phyloP scores from a whole-genome alignment of 192 early-diverging fungal genomes.

The Backusella tuberculispora region DNA sequence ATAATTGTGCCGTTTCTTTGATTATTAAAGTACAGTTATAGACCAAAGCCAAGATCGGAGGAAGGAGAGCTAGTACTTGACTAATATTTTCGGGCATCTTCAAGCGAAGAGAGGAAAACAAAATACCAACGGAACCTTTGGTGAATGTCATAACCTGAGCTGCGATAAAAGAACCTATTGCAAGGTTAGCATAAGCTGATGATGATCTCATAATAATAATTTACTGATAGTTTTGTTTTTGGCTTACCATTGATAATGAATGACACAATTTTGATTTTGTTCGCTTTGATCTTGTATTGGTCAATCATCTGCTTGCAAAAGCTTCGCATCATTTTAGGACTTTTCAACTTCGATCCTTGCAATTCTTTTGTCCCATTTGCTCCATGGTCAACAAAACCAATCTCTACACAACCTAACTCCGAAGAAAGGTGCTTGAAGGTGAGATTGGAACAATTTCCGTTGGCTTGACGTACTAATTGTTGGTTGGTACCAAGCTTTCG shows the following conservation, averaged over 20 bases:
- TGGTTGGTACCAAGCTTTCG: neutral
- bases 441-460: neutral
- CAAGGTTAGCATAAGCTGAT: slow-evolving; percentile 13
- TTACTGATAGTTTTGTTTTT: no score
- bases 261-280: neutral
- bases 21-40: slow-evolving; percentile 14
- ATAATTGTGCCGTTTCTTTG: slow-evolving; percentile 16
- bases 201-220: neutral
- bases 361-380: slow-evolving; percentile 1
- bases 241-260: slow-evolving; percentile 8
- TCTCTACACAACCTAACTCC: slow-evolving; percentile 1
- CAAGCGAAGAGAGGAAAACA: slow-evolving; percentile 12
- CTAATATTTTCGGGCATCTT: slow-evolving; percentile 18
- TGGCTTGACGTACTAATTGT: neutral
- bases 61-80: neutral
- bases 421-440: neutral
- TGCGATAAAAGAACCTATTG: slow-evolving; percentile 7
- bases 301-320: neutral
- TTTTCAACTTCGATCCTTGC: neutral
- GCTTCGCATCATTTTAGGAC: slow-evolving; percentile 19
- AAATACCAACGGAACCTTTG: slow-evolving; percentile 5
- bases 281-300: neutral
- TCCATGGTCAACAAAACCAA: neutral
- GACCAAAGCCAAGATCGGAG: slow-evolving; percentile 12
- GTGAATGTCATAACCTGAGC: slow-evolving; percentile 13